A percentile compares a stretch with the other conserved stretches of the same genome.
These are phyloP conservation scores for Biancaea sappan DNA, from an alignment of 306 rosid genomes.

Conservation along the genomic window DNA sequence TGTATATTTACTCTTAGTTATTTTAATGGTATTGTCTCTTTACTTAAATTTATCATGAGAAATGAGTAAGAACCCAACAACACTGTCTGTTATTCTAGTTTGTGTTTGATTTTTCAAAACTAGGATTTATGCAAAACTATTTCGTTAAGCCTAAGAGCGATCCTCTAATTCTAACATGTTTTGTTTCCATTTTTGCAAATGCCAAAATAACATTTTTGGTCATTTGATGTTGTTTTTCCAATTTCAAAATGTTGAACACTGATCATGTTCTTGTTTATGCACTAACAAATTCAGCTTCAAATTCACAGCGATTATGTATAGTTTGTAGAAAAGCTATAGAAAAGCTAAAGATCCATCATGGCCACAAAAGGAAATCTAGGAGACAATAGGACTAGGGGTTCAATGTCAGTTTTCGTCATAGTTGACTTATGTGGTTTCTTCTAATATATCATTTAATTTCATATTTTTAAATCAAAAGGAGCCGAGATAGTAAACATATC, in stretches of 20 bases:
- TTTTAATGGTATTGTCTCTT: not conserved
- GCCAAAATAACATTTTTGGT: not conserved
- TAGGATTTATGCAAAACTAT: not conserved
- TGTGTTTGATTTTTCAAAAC: not conserved
- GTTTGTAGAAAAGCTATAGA: slow-evolving; percentile 16
- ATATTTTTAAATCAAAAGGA: no score
- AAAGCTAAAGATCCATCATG: slow-evolving; percentile 59
- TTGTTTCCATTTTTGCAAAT: not conserved
- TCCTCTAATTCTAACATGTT: not conserved
- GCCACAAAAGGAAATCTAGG: slow-evolving; percentile 73
- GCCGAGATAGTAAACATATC: no score
- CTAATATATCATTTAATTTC: no score
- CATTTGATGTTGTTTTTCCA: not conserved
- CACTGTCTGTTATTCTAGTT: not conserved
- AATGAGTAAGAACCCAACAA: not conserved
- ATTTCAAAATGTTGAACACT: not conserved
- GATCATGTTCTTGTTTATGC: not conserved
- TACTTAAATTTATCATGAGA: not conserved
- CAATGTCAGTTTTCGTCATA: slow-evolving; percentile 55
- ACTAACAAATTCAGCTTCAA: slow-evolving; percentile 22
- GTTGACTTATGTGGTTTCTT: slow-evolving; percentile 78
- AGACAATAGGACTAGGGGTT: slow-evolving; percentile 56
- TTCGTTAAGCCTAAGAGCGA: not conserved
- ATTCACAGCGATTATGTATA: slow-evolving; percentile 5
- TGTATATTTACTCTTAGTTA: no score